phyloP scores from a whole-genome alignment of 345 rosid species.

The Trapa incisa region DNA sequence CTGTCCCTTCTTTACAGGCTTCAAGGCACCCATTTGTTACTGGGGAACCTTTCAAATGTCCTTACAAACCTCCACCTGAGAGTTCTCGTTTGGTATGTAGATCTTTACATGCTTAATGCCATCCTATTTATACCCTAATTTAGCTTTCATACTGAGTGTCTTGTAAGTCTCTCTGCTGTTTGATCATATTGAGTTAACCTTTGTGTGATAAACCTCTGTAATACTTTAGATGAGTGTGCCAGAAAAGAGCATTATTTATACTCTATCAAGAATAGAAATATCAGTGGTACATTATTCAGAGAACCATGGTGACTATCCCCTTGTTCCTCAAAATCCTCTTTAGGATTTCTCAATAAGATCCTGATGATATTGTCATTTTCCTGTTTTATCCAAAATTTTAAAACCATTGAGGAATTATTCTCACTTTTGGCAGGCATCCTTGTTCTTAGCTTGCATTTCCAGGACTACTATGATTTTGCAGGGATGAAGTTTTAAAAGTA shows the following conservation, averaged over 20 bases:
- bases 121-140: not conserved
- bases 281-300: not conserved
- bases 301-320: not conserved
- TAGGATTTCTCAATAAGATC: not conserved
- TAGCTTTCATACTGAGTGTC: not conserved
- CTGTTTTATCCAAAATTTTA: not conserved
- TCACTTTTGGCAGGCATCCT: not conserved
- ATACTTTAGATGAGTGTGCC: not conserved
- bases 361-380: not conserved
- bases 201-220: not conserved
- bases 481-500: no score
- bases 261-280: not conserved
- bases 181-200: not conserved
- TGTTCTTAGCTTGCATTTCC: not conserved
- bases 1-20: constrained; percentile 48
- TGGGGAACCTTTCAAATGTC: constrained; percentile 91
- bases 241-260: not conserved
- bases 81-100: constrained; percentile 78
- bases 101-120: not conserved
- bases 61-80: constrained; percentile 75
- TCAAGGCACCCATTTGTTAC: constrained; percentile 97
- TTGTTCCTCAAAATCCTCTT: not conserved
- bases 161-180: not conserved
- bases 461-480: no score
- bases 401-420: not conserved